phyloP scores from a whole-genome alignment of 23 red algal species.

The Rhodosorus marinus region DNA sequence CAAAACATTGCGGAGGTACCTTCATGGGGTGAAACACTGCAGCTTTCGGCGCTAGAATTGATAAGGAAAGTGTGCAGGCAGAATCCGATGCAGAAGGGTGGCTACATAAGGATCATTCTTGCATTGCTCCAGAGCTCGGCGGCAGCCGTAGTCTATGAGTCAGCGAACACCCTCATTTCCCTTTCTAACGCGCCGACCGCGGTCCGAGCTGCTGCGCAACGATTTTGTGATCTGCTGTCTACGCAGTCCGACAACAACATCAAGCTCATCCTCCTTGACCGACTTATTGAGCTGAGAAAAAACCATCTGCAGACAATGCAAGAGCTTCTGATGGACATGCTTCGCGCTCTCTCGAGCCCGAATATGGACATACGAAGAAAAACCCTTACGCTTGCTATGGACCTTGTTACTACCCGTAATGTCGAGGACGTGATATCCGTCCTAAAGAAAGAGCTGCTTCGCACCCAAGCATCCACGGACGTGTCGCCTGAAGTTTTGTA shows the following conservation, averaged over 20 bases:
- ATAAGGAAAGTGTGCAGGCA: slow-evolving; percentile 46
- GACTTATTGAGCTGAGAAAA: slow-evolving; percentile 48
- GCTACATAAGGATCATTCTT: slow-evolving; percentile 91
- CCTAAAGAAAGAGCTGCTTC: slow-evolving; percentile 64
- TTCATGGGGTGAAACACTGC: slow-evolving; percentile 71
- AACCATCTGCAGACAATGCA: slow-evolving; percentile 45
- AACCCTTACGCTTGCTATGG: slow-evolving; percentile 42
- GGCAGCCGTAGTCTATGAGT: slow-evolving; percentile 79
- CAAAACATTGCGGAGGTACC: slow-evolving; percentile 36
- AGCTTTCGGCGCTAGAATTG: slow-evolving; percentile 72
- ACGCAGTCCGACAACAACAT: slow-evolving; percentile 91
- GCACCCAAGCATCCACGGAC: slow-evolving; percentile 7
- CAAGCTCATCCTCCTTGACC: slow-evolving; percentile 87
- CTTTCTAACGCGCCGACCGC: slow-evolving; percentile 76
- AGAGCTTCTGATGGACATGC: slow-evolving; percentile 73
- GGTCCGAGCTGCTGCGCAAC: slow-evolving; percentile 72
- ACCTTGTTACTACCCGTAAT: slow-evolving; percentile 63
- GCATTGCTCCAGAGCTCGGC: slow-evolving; percentile 54
- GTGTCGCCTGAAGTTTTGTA: slow-evolving; percentile 13
- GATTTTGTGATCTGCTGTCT: slow-evolving; percentile 59
- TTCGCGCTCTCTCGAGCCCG: slow-evolving; percentile 64
- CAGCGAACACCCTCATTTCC: slow-evolving; percentile 61
- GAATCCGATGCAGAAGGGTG: slow-evolving; percentile 68
- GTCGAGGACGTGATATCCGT: slow-evolving; percentile 72
- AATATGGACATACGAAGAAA: slow-evolving; percentile 82